phyloP scores from a whole-genome alignment of 2,329 filamentous ascomycete species.

The Tolypocladium cylindrosporum region DNA sequence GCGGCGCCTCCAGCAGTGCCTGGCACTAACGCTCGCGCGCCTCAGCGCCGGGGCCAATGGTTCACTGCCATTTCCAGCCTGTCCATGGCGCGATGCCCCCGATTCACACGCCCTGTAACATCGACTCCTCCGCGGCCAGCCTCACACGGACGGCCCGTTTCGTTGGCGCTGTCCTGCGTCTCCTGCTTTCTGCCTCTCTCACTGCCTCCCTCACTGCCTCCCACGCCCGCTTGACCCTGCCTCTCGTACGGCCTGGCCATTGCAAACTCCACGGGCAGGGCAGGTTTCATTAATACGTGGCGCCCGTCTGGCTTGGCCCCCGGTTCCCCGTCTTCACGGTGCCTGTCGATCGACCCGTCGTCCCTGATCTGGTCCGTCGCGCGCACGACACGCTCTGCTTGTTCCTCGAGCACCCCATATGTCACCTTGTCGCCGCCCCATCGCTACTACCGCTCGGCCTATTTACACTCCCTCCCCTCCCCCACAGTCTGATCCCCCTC shows the following conservation, averaged over 20 bases:
- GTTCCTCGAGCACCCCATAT: neutral
- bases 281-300: neutral
- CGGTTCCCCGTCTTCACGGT: neutral
- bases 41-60: neutral
- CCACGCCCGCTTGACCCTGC: neutral
- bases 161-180: neutral
- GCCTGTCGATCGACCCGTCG: constrained; percentile 8
- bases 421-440: neutral
- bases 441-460: neutral
- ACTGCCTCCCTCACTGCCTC: no score
- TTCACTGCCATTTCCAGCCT: neutral
- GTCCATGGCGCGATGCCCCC: neutral
- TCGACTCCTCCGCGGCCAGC: neutral
- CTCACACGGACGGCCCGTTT: neutral
- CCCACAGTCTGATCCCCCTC: neutral
- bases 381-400: constrained; percentile 1
- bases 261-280: neutral
- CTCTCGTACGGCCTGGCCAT: neutral
- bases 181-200: neutral
- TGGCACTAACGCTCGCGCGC: neutral
- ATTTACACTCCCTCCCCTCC: neutral
- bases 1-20: neutral
- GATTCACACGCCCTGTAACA: neutral
- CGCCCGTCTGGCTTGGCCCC: neutral
- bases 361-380: constrained; percentile 1